Conservation (phyloP, 176 grass and related monocot species). For the Aegilops longissima region DNA sequence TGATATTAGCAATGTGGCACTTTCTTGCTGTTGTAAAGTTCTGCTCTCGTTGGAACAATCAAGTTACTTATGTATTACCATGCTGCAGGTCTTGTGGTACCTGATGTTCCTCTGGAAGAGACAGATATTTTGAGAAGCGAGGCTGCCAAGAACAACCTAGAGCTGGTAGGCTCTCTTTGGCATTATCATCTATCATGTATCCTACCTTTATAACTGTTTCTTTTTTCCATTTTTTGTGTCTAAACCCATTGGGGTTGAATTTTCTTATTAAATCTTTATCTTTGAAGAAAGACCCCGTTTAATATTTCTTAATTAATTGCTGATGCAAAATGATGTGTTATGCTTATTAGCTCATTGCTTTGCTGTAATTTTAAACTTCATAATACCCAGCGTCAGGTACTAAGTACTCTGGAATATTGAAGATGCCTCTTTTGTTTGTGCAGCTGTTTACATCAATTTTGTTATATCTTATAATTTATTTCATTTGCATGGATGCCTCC, state of each 20-base stretch:
- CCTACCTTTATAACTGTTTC: not conserved
- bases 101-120: slow-evolving; percentile 98
- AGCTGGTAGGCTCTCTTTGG: slow-evolving; percentile 62
- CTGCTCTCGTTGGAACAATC: not conserved
- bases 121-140: slow-evolving; percentile 73
- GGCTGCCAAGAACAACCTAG: slow-evolving; percentile 88
- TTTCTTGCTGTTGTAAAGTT: not conserved
- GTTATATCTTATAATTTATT: slow-evolving; percentile 21
- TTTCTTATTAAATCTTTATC: not conserved
- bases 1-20: not conserved
- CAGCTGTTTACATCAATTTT: not conserved
- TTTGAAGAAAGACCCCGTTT: not conserved
- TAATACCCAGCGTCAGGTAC: not conserved
- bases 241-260: not conserved
- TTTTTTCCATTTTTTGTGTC: slow-evolving; percentile 8
- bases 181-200: slow-evolving; percentile 4
- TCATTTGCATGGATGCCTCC: slow-evolving; percentile 28
- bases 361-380: not conserved
- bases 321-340: not conserved
- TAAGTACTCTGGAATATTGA: not conserved
- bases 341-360: not conserved
- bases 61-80: slow-evolving; percentile 2
- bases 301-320: not conserved
- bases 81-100: slow-evolving; percentile 87
- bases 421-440: slow-evolving; percentile 5